Evolutionary conservation across 345 rosid genomes (phyloP), one percentile per base, ranked within the genome.

Genomic region (Populus alba): DNA sequence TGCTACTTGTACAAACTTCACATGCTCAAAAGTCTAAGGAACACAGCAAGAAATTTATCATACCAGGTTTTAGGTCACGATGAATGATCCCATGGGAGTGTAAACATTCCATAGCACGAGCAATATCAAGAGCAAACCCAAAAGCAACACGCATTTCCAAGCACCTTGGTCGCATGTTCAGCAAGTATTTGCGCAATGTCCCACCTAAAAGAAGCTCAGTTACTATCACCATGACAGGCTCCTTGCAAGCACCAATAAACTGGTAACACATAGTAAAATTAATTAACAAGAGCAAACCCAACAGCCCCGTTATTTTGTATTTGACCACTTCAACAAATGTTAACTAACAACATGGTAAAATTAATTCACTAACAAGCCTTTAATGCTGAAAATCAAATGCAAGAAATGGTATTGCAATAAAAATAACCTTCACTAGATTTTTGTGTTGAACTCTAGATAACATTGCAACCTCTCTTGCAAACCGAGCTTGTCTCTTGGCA

Each of bases 41-140:
- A n/a, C n/a, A n/a, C n/a, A n/a, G n/a, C n/a, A n/a, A 35, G 31
- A 15, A 66, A 29, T 70, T 70, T 27, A 66, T 38, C 78, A 35
- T 92, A 96, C 99, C 99, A 53, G 99, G 99, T 86, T 96, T 96
- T 62, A 94, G 87, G 88, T 96, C 99, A 13, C 99, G 92, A 77
- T 96, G 99, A 71, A 96, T 96, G 85, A 96, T 92, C 76, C 99
- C 99, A 49, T 96, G 97, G 11, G 95, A 85, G 77, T 96, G 99
- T 79, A 96, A 82, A 84, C 99, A 94, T 74, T 96, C 99, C 98
- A 96, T 94, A 2, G 99, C 99, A n/a, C 97, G 97, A 77, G 97
- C 97, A 79, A 96, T 96, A 84, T 94, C 99, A 68, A 96, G 98
- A 16, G 98, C 95, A 76, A 92, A 92, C 16, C 88, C 94, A 71